phyloP scores from a whole-genome alignment of 164 flowering plant species.

The Tetrastigma voinierianum region DNA sequence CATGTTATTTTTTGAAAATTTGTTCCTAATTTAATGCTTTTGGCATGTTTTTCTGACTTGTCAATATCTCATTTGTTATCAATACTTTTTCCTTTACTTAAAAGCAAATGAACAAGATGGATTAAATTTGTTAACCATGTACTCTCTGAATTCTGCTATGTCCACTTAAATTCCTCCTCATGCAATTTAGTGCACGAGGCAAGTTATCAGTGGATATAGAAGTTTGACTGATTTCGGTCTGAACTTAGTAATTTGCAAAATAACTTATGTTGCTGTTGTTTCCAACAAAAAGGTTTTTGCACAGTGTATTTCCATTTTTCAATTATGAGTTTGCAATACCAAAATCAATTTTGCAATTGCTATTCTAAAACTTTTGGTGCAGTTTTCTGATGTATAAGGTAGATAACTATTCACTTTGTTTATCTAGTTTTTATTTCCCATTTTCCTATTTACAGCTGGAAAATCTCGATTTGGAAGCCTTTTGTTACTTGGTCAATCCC shows the following conservation, averaged over 20 bases:
- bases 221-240: not conserved
- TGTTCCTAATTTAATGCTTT: not conserved
- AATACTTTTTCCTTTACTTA: too few species aligned
- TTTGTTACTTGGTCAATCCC: conserved; percentile 57
- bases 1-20: not conserved
- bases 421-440: not conserved
- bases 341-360: not conserved
- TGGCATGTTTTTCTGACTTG: not conserved
- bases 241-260: not conserved
- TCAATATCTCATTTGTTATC: not conserved
- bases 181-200: not conserved
- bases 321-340: not conserved
- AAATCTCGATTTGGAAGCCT: conserved; percentile 86
- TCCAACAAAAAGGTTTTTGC: too few species aligned
- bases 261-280: too few species aligned
- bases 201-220: not conserved
- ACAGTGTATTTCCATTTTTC: too few species aligned
- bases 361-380: not conserved
- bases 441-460: conserved; percentile 57
- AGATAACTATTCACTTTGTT: not conserved
- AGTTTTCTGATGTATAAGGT: not conserved
- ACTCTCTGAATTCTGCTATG: not conserved
- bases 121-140: not conserved
- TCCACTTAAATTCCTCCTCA: not conserved
- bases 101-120: too few species aligned